phyloP scores from a whole-genome alignment of 768 basidiomycete species.

The Mycena olivaceomarginata region DNA sequence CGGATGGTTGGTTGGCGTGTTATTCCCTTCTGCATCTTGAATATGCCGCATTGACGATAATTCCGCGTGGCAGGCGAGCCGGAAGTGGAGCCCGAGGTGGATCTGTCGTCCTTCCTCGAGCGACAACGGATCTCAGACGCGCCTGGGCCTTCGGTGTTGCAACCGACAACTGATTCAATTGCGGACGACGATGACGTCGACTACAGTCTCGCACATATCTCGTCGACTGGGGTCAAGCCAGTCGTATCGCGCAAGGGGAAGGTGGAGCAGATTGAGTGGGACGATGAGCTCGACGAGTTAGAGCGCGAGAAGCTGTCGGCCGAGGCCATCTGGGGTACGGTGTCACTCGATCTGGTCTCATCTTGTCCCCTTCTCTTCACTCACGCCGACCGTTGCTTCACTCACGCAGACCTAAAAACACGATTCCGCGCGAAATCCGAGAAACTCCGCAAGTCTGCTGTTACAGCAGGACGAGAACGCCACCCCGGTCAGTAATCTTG shows the following conservation, averaged over 20 bases:
- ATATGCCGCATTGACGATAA: not conserved
- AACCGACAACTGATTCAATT: constrained; percentile 38
- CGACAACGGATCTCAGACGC: constrained; percentile 72
- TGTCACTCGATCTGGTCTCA: constrained; percentile 11
- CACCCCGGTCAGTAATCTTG: constrained; percentile 49
- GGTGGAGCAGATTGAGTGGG: constrained; percentile 82
- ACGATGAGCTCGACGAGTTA: constrained; percentile 78
- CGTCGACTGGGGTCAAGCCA: constrained; percentile 51
- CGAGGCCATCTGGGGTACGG: constrained; percentile 83
- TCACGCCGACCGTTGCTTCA: too few relatives aligned
- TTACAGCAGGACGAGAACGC: constrained; percentile 58
- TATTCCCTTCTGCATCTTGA: not conserved
- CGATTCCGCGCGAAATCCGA: constrained; percentile 76
- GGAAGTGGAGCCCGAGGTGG: constrained; percentile 82
- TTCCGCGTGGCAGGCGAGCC: constrained; percentile 71
- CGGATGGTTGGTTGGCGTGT: constrained; percentile 72
- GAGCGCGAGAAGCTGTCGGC: constrained; percentile 82
- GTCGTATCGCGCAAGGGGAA: constrained; percentile 72
- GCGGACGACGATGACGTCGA: constrained; percentile 79
- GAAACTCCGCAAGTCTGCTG: constrained; percentile 56
- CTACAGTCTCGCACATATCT: constrained; percentile 72
- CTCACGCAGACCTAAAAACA: constrained; percentile 70
- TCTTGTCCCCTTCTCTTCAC: not conserved
- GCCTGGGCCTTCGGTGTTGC: constrained; percentile 47
- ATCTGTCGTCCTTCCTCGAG: constrained; percentile 80